Evolutionary conservation across 768 basidiomycete species (phyloP).

Genomic region (Jaapia argillacea): DNA sequence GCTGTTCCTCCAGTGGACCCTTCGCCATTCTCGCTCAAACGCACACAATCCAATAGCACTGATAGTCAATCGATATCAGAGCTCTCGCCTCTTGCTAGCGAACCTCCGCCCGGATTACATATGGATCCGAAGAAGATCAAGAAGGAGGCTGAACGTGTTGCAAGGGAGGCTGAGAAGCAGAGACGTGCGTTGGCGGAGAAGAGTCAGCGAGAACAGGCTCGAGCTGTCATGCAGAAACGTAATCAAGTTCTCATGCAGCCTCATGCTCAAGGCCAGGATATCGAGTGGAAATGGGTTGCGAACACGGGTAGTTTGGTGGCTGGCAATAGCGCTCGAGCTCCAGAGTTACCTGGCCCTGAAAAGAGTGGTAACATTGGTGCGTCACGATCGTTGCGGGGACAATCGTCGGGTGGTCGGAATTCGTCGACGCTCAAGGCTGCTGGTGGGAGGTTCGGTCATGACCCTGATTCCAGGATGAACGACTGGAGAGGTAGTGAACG

Average conservation of each 20-base stretch:
- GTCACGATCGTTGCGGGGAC: constrained; percentile 56
- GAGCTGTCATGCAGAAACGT: constrained; percentile 89
- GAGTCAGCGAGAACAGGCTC: constrained; percentile 76
- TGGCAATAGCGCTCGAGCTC: no score
- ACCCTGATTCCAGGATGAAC: no score
- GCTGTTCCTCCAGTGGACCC: constrained; percentile 29
- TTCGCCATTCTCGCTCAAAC: constrained; percentile 62
- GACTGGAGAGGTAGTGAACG: constrained; percentile 47
- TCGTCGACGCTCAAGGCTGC: constrained; percentile 52
- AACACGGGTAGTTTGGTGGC: constrained; percentile 5
- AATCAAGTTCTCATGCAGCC: constrained; percentile 61
- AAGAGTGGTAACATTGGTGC: constrained; percentile 38
- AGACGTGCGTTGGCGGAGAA: constrained; percentile 68
- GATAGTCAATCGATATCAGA: constrained; percentile 61
- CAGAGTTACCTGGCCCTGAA: constrained; percentile 7
- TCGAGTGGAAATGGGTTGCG: constrained; percentile 52
- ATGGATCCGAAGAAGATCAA: constrained; percentile 64
- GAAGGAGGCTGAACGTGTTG: constrained; percentile 72
- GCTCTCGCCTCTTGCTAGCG: constrained; percentile 30
- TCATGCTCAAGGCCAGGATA: constrained; percentile 35
- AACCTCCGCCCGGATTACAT: constrained; percentile 27
- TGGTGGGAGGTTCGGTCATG: constrained; percentile 38
- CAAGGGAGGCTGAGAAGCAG: constrained; percentile 77
- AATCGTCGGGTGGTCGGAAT: constrained; percentile 30
- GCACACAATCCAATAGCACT: constrained; percentile 68